Percentiles rank a stretch among this genome's conserved stretches.
Evolutionary conservation across 306 rosid species (phyloP).

Genomic region (Boehmeria nivea): DNA sequence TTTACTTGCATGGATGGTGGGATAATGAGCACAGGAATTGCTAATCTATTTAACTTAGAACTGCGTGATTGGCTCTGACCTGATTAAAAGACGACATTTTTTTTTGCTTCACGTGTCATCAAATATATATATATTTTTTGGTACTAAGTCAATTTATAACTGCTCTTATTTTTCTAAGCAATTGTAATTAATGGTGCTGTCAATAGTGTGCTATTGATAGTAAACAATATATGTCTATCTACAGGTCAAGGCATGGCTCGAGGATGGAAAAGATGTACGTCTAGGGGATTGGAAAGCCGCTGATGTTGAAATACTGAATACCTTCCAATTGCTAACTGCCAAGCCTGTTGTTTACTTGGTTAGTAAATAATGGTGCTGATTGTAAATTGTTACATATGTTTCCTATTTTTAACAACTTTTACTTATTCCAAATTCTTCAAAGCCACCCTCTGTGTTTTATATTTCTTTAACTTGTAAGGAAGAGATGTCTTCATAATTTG

Average conservation of each 20-base stretch:
- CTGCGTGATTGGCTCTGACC: neutral
- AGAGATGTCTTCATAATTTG: too few species aligned
- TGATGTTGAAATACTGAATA: slow-evolving; percentile 77
- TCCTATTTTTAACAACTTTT: neutral
- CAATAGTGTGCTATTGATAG: slow-evolving; percentile 10
- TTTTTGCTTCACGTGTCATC: neutral
- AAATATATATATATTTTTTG: neutral
- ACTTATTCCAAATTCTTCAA: neutral
- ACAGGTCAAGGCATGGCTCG: slow-evolving; percentile 72
- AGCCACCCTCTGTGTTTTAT: neutral
- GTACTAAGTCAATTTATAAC: neutral
- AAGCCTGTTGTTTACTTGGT: slow-evolving; percentile 97
- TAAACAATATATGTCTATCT: slow-evolving; percentile 21
- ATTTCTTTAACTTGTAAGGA: neutral
- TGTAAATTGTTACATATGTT: neutral
- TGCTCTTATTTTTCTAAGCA: neutral
- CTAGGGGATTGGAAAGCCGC: slow-evolving; percentile 98
- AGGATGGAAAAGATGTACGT: slow-evolving; percentile 89
- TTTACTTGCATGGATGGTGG: too few species aligned
- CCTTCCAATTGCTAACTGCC: slow-evolving; percentile 94
- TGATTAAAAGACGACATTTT: neutral
- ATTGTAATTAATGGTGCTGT: neutral
- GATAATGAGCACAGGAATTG: neutral
- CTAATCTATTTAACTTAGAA: neutral
- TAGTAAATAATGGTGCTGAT: neutral